Evolutionary conservation across 106 monocot genomes (phyloP).

Genomic region (Allium sativum): DNA sequence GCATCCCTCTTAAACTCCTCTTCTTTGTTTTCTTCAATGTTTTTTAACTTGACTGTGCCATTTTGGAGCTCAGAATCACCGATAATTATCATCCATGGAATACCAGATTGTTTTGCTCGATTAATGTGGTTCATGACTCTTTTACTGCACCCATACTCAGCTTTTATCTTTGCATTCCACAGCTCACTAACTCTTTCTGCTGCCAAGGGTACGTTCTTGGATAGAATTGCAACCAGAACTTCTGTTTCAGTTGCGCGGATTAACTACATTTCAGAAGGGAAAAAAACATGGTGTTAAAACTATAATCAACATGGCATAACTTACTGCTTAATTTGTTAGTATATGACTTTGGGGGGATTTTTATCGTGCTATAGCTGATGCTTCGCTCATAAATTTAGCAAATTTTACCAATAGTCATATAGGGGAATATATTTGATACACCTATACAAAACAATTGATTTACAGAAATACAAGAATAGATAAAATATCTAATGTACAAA

Average conservation of each 20-base stretch:
- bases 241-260: slow-evolving; percentile 80
- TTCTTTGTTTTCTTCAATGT: slow-evolving; percentile 57
- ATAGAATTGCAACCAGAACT: slow-evolving; percentile 76
- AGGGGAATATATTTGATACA: too few species aligned
- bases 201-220: slow-evolving; percentile 51
- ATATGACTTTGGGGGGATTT: too few species aligned
- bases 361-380: too few species aligned
- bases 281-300: too few species aligned
- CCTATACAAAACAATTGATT: too few species aligned
- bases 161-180: slow-evolving; percentile 73
- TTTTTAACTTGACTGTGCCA: slow-evolving; percentile 67
- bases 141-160: slow-evolving; percentile 61
- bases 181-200: slow-evolving; percentile 60
- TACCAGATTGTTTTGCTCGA: slow-evolving; percentile 52
- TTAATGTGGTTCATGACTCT: slow-evolving; percentile 67
- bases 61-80: slow-evolving; percentile 52
- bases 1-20: slow-evolving; percentile 36
- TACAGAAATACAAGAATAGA: too few species aligned
- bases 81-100: slow-evolving; percentile 73
- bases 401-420: too few species aligned
- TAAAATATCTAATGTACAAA: too few species aligned
- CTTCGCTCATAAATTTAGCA: too few species aligned
- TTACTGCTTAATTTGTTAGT: too few species aligned
- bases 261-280: slow-evolving; percentile 15
- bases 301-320: too few species aligned